These are phyloP conservation scores for Ophiosphaerella korrae DNA, from an alignment of 2,329 filamentous ascomycete species.

Conservation along the genomic window DNA sequence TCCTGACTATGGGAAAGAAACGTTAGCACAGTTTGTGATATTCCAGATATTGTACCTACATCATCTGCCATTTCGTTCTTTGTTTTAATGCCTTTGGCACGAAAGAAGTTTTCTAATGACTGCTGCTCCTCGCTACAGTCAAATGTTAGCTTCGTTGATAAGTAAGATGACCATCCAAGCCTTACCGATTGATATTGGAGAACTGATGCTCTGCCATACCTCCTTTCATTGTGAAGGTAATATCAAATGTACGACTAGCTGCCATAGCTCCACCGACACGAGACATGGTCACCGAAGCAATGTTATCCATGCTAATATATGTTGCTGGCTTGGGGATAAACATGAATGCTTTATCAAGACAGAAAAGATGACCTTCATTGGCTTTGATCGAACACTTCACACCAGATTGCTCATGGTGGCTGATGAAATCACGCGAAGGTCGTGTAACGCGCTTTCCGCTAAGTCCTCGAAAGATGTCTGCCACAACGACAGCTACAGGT, in stretches of 20 bases:
- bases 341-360: conserved; percentile 97
- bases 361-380: conserved; percentile 96
- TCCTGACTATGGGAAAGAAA: conserved; percentile 50
- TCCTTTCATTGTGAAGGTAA: conserved; percentile 87
- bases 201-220: conserved; percentile 91
- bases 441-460: conserved; percentile 94
- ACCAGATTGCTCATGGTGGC: conserved; percentile 89
- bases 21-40: conserved; percentile 28
- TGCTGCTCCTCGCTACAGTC: conserved; percentile 79
- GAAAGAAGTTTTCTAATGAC: conserved; percentile 96
- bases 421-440: conserved; percentile 91
- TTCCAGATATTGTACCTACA: conserved; percentile 57
- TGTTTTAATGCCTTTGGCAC: conserved; percentile 88
- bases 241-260: conserved; percentile 94
- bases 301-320: conserved; percentile 94
- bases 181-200: conserved; percentile 92
- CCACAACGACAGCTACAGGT: conserved; percentile 89
- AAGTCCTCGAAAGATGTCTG: conserved; percentile 92
- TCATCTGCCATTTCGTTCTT: conserved; percentile 99
- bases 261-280: conserved; percentile 93
- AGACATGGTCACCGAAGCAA: conserved; percentile 90
- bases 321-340: conserved; percentile 98
- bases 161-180: not conserved
- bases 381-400: conserved; percentile 99
- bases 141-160: conserved; percentile 29